These are phyloP conservation scores for Talaromyces sp. DNA, from an alignment of 2,329 filamentous ascomycete species.

Conservation along the genomic window DNA sequence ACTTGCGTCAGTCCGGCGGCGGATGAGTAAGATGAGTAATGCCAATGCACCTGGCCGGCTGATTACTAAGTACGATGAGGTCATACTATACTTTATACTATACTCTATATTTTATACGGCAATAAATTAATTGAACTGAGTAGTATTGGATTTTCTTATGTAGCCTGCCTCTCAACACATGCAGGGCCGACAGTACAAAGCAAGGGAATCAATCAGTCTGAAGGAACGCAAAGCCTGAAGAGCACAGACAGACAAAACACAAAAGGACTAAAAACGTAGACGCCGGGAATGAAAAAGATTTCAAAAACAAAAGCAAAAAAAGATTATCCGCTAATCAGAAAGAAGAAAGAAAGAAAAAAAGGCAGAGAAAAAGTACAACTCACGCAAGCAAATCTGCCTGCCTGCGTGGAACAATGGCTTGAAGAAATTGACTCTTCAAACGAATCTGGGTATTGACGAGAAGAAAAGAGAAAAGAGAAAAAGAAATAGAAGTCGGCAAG, in stretches of 20 bases:
- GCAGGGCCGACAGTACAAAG: neutral
- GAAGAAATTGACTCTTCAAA: neutral
- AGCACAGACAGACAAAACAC: neutral
- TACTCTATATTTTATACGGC: neutral
- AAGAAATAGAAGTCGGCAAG: neutral
- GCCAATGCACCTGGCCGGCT: neutral
- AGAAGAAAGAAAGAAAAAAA: neutral
- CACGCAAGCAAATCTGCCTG: slow-evolving; percentile 3
- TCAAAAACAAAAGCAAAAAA: neutral
- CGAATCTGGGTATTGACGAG: slow-evolving; percentile 10
- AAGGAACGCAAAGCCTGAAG: slow-evolving; percentile 1
- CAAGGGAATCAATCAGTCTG: slow-evolving; percentile 6
- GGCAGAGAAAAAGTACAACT: slow-evolving; percentile 4
- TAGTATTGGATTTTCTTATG: too few relatives aligned
- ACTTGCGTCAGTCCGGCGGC: slow-evolving; percentile 6
- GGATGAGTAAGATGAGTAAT: slow-evolving; percentile 14
- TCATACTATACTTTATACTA: neutral
- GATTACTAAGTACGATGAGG: neutral
- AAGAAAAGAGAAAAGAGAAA: neutral
- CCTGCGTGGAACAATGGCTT: neutral
- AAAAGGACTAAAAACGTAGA: neutral
- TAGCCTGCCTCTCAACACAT: neutral
- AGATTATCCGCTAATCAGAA: neutral
- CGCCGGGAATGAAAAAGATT: neutral
- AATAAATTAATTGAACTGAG: too few relatives aligned